Percentiles rank a stretch among this genome's conserved stretches.
These are phyloP conservation scores for Aspergillus unguis DNA, from an alignment of 2,329 filamentous ascomycete species.

Conservation along the genomic window DNA sequence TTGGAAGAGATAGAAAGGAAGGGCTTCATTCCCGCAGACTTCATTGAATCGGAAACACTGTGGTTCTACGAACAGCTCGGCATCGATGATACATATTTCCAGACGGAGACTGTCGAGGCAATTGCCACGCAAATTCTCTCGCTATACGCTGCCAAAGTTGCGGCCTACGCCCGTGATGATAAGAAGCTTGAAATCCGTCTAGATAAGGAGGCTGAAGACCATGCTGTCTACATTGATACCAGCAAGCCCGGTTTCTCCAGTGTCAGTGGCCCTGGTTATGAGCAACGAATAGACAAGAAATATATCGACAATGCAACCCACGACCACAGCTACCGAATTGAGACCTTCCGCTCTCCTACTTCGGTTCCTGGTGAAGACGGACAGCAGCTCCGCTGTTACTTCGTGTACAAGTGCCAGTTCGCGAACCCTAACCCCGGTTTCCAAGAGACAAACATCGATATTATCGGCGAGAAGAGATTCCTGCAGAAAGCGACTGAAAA, in stretches of 20 bases:
- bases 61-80: conserved; percentile 99
- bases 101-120: conserved; percentile 78
- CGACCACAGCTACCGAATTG: conserved; percentile 79
- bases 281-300: conserved; percentile 89
- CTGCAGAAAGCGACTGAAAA: conserved; percentile 93
- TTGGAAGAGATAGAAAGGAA: conserved; percentile 74
- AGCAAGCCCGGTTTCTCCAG: conserved; percentile 81
- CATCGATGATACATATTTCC: conserved; percentile 98
- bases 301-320: conserved; percentile 78
- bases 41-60: conserved; percentile 78
- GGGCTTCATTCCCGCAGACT: conserved; percentile 79
- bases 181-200: conserved; percentile 91
- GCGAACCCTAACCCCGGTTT: conserved; percentile 68
- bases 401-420: conserved; percentile 96
- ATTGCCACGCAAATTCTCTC: conserved; percentile 95
- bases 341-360: conserved; percentile 92
- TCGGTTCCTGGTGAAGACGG: conserved; percentile 71
- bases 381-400: conserved; percentile 91
- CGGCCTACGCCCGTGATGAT: conserved; percentile 87
- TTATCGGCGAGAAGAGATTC: conserved; percentile 91
- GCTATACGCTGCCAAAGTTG: conserved; percentile 93
- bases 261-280: conserved; percentile 79
- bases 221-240: conserved; percentile 98
- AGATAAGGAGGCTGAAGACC: conserved; percentile 90
- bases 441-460: conserved; percentile 81